A percentile compares a stretch with the other conserved stretches of the same genome.
phyloP scores from a whole-genome alignment of 768 basidiomycete genomes.

The Lentinula detonsa region DNA sequence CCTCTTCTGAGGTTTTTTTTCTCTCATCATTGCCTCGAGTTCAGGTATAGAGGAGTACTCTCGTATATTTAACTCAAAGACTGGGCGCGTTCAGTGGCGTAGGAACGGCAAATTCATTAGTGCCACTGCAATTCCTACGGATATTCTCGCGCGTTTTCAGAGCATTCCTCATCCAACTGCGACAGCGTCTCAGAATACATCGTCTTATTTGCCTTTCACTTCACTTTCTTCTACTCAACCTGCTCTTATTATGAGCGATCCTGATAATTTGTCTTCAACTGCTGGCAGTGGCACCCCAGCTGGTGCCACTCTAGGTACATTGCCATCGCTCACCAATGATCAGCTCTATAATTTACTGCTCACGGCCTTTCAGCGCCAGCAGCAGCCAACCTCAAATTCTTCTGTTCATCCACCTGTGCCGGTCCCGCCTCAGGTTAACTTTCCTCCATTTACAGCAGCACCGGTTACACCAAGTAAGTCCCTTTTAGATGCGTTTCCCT shows the following conservation, averaged over 20 bases:
- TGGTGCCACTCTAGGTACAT: neutral
- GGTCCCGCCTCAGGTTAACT: neutral
- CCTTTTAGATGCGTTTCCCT: conserved; percentile 4
- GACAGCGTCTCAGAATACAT: no score
- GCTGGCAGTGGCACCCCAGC: neutral
- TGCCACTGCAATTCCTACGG: neutral
- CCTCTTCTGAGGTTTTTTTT: neutral
- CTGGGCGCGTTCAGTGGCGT: neutral
- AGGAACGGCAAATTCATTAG: neutral
- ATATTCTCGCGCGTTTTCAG: neutral
- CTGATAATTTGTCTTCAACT: neutral
- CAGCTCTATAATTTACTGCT: neutral
- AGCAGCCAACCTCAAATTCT: no score
- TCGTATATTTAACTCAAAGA: neutral
- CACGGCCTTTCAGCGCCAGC: neutral
- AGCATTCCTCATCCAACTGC: no score
- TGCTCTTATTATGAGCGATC: neutral
- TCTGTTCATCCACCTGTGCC: neutral
- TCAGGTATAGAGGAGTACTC: neutral
- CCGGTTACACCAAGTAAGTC: conserved; percentile 4
- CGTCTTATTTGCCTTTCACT: neutral
- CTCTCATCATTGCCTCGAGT: neutral
- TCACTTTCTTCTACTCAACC: no score
- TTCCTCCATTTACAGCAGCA: neutral
- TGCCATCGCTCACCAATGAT: neutral